Percentiles rank a stretch among this genome's conserved stretches.
phyloP scores from a whole-genome alignment of 2,329 filamentous ascomycete species.

The Trichoderma afroharzianum region DNA sequence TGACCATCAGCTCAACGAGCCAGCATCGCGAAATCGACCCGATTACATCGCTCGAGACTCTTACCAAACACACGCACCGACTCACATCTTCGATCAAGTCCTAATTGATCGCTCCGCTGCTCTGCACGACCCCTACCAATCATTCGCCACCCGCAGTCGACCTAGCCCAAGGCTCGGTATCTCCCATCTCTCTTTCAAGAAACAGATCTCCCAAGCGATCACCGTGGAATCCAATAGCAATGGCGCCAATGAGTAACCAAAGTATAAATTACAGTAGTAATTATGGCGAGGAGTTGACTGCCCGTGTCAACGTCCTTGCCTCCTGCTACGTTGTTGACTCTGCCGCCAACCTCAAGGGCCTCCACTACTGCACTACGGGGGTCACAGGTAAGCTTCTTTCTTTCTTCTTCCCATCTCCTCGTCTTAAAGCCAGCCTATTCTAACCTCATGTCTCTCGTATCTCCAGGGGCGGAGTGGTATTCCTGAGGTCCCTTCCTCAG shows the following conservation, averaged over 20 bases:
- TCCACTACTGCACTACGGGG: slow-evolving; percentile 95
- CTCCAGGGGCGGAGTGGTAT: slow-evolving; percentile 80
- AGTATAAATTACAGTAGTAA: slow-evolving; percentile 69
- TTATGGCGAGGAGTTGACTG: slow-evolving; percentile 66
- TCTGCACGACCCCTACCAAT: not conserved
- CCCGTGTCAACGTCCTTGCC: slow-evolving; percentile 74
- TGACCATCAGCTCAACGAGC: not conserved
- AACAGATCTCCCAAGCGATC: slow-evolving; percentile 6
- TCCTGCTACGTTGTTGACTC: slow-evolving; percentile 84
- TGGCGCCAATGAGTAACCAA: slow-evolving; percentile 69
- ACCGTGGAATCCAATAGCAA: slow-evolving; percentile 34
- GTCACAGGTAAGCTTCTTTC: slow-evolving; percentile 60
- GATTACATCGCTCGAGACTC: not conserved
- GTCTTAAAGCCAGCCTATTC: not conserved
- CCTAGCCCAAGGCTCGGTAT: slow-evolving; percentile 16
- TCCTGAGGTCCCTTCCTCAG: slow-evolving; percentile 86
- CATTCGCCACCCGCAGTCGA: slow-evolving; percentile 17
- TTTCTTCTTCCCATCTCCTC: not conserved
- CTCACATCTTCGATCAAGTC: not conserved
- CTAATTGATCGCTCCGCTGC: not conserved
- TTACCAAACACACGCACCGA: not conserved
- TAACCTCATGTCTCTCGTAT: not conserved
- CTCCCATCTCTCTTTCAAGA: not conserved
- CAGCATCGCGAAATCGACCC: not conserved
- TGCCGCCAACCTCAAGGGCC: slow-evolving; percentile 69